These are phyloP conservation scores for Dothiorella sarmentorum DNA, from an alignment of 2,329 filamentous ascomycete species.

Conservation along the genomic window DNA sequence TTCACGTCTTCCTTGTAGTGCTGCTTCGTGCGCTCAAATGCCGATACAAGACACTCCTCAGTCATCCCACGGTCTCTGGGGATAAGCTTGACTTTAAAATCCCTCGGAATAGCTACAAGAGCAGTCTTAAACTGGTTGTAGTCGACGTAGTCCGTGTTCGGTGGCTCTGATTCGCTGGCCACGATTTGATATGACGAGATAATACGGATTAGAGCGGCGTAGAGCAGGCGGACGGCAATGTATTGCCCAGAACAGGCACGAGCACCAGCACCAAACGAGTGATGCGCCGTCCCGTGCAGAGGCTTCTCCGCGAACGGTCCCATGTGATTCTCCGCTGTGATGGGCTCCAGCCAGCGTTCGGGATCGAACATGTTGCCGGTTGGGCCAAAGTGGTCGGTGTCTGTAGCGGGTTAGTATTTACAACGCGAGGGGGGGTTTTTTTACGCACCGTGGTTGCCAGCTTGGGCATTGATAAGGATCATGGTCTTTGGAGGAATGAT, in stretches of 20 bases:
- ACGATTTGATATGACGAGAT: conserved; percentile 51
- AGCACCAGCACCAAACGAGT: conserved; percentile 53
- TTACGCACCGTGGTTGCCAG: conserved; percentile 49
- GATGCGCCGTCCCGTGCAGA: conserved; percentile 32
- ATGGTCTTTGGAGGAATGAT: conserved; percentile 52
- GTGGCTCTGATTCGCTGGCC: conserved; percentile 48
- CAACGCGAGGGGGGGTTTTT: neutral
- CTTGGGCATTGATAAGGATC: conserved; percentile 55
- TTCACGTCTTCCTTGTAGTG: conserved; percentile 44
- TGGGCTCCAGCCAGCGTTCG: conserved; percentile 45
- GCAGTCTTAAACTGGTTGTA: conserved; percentile 60
- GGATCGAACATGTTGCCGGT: conserved; percentile 48
- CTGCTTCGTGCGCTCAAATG: conserved; percentile 46
- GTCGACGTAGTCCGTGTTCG: conserved; percentile 61
- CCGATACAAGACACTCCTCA: conserved; percentile 41
- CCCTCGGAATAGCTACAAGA: conserved; percentile 56
- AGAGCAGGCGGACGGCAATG: conserved; percentile 51
- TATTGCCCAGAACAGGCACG: conserved; percentile 52
- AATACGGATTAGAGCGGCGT: conserved; percentile 49
- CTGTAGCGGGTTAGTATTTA: conserved; percentile 26
- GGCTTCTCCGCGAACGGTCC: conserved; percentile 33
- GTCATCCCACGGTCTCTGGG: conserved; percentile 45
- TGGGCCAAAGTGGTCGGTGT: conserved; percentile 49
- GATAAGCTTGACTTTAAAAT: conserved; percentile 57
- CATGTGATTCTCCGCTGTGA: conserved; percentile 21